Percentiles rank a stretch among this genome's conserved stretches.
phyloP scores from a whole-genome alignment of 805 yeast genomes.

The Zygotorulaspora chibaensis region DNA sequence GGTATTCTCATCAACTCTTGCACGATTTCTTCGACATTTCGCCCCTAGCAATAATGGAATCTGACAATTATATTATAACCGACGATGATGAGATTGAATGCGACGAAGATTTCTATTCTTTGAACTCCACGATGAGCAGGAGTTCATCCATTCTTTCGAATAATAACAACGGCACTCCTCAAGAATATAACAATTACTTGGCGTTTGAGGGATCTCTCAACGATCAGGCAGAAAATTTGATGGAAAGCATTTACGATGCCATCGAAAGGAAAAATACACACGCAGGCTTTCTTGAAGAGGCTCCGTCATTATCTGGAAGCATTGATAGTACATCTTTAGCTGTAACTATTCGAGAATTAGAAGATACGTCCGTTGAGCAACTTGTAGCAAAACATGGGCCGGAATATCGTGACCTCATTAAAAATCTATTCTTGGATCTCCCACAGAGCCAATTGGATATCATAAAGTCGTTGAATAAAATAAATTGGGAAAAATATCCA shows the following conservation, averaged over 20 bases:
- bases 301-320: constrained; percentile 4
- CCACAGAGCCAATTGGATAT: constrained; percentile 45
- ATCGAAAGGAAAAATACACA: constrained; percentile 34
- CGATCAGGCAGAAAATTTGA: constrained; percentile 59
- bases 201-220: constrained; percentile 41
- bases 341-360: constrained; percentile 19
- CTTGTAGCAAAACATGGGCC: constrained; percentile 11
- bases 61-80: constrained; percentile 1
- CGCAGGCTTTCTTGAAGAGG: constrained; percentile 19
- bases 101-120: constrained; percentile 4
- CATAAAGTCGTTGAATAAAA: constrained; percentile 50
- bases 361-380: constrained; percentile 12
- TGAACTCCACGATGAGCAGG: constrained; percentile 6
- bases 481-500: constrained; percentile 69
- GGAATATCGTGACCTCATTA: constrained; percentile 10
- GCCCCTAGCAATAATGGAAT: constrained; percentile 3
- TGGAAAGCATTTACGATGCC: constrained; percentile 61
- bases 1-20: constrained; percentile 27
- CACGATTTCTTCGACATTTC: constrained; percentile 20
- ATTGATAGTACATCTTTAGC: constrained; percentile 10
- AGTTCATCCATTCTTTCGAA: constrained; percentile 8
- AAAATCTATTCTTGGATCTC: constrained; percentile 16
- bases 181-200: constrained; percentile 8
- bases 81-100: constrained; percentile 1
- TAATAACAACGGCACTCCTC: not conserved